Evolutionary conservation across 257 asterid genomes (phyloP), one percentile per base, ranked within the genome.

Genomic region (Fraxinus pennsylvanica): DNA sequence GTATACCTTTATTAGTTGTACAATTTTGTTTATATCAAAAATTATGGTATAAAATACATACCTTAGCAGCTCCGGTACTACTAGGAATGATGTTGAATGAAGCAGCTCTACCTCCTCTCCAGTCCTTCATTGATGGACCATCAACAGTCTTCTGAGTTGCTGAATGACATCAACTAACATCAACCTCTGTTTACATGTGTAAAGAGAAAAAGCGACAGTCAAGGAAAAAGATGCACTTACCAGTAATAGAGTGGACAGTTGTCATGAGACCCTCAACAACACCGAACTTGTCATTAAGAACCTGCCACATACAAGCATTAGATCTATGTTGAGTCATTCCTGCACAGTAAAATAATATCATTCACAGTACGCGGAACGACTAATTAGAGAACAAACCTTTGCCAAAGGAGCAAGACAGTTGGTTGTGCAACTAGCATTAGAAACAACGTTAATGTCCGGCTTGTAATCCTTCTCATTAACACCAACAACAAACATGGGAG

Each of bases 81-180:
- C 89, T 83, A 67, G 89, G 89, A 35, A 86, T 86, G 35, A 86
- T 86, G 80, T 84, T 86, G 80, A 81, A 84, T 5, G 87, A 83
- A 71, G 87, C 89, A 65, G 85, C 89, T 59, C 89, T 74, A 81
- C 89, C 87, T 73, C 89, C 89, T 77, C 87, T 84, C 89, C 89
- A 83, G 87, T 86, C 86, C 82, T 86, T 84, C 85, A 68, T 77
- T 33, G 90, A 87, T 27, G 88, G 90, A n/a, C 90, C 90, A 71
- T 87, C 90, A 66, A 84, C 90, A 39, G 90, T 87, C 83, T 87
- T 84, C 77, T 84, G 88, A 17, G 90, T 87, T 13, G 90, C 90
- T 87, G 85, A 72, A 75, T 19, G 25, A 39, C 21, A 4, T 47
- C 21, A 15, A 47, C 17, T 47, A 47, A 47, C 6, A 47, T 15